Evolutionary conservation across 331 rosid genomes (phyloP).

Genomic region (Phaseolus coccineus): DNA sequence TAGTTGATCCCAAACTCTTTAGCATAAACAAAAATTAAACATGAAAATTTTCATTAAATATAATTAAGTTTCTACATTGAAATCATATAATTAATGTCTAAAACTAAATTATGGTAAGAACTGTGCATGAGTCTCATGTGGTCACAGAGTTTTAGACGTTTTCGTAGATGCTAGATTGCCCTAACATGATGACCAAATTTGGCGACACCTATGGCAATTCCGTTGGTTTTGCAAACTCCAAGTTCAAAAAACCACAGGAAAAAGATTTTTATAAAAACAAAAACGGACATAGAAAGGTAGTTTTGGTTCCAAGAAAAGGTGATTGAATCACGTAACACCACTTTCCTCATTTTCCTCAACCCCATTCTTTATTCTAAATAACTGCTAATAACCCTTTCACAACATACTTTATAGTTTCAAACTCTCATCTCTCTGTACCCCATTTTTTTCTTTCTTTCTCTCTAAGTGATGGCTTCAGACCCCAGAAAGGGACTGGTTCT

Average conservation of each 20-base stretch:
- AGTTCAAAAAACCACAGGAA: neutral
- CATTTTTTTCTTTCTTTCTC: neutral
- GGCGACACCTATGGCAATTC: neutral
- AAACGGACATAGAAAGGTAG: neutral
- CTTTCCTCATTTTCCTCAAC: constrained; percentile 32
- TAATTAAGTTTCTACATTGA: too few species aligned
- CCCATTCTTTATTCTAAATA: constrained; percentile 33
- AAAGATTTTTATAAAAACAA: neutral
- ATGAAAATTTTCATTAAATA: too few species aligned
- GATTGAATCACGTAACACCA: constrained; percentile 41
- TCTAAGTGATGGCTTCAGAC: constrained; percentile 37
- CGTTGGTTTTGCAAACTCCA: neutral
- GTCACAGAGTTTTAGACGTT: neutral
- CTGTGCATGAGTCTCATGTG: too few species aligned
- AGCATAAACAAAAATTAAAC: too few species aligned
- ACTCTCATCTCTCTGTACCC: constrained; percentile 1
- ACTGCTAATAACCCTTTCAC: constrained; percentile 48
- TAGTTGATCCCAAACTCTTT: too few species aligned
- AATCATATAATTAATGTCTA: too few species aligned
- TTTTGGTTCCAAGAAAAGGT: constrained; percentile 3
- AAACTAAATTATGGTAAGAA: too few species aligned
- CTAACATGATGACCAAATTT: neutral
- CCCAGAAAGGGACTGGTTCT: neutral
- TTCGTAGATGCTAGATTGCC: neutral
- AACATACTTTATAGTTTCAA: constrained; percentile 15